Percentiles rank a stretch among this genome's conserved stretches.
phyloP scores from a whole-genome alignment of 768 basidiomycete species.

The Amanita pseudoporphyria region DNA sequence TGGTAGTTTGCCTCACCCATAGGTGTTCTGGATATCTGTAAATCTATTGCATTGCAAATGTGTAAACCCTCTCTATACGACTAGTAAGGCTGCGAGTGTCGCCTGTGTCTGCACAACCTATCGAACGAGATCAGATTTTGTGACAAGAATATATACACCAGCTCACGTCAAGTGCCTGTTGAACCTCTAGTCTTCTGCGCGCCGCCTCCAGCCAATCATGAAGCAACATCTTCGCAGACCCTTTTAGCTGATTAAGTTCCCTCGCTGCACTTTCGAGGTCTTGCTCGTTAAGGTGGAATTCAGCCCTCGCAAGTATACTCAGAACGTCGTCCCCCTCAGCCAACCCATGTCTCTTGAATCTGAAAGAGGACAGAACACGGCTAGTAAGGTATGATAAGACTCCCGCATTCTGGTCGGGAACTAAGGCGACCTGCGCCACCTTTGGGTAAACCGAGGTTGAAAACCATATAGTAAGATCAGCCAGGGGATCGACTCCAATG shows the following conservation, averaged over 20 bases:
- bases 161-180: constrained; percentile 81
- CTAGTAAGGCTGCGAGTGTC: constrained; percentile 69
- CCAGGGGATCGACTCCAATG: constrained; percentile 79
- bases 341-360: constrained; percentile 74
- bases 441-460: constrained; percentile 71
- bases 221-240: constrained; percentile 64
- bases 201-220: constrained; percentile 91
- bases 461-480: constrained; percentile 91
- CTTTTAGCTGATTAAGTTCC: constrained; percentile 85
- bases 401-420: constrained; percentile 86
- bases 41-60: constrained; percentile 15
- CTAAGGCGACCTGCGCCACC: constrained; percentile 82
- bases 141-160: background rate
- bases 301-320: constrained; percentile 81
- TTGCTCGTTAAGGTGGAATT: constrained; percentile 85
- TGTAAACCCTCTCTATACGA: constrained; percentile 42
- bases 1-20: no score
- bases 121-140: constrained; percentile 7
- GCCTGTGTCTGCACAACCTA: constrained; percentile 82
- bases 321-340: constrained; percentile 77
- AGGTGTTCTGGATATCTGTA: constrained; percentile 11
- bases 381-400: constrained; percentile 82
- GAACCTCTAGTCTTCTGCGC: constrained; percentile 76
- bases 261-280: constrained; percentile 84
- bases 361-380: constrained; percentile 61